A percentile compares a stretch with the other conserved stretches of the same genome.
Conservation (phyloP, 257 asterid genomes). For the Cynanchum wilfordii region DNA sequence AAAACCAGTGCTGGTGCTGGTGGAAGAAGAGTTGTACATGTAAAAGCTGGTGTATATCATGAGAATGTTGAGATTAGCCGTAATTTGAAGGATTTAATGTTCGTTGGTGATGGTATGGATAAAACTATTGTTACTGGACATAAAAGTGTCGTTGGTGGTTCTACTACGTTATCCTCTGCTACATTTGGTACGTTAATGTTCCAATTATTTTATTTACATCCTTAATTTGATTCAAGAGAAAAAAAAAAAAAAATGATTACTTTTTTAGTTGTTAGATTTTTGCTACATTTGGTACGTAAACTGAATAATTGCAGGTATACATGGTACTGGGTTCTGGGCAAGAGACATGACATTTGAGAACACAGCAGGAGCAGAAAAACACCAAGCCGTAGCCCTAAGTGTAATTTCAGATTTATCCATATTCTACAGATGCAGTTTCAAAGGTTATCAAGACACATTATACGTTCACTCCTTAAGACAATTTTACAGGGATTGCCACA, state of each 20-base stretch:
- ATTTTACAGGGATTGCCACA: slow-evolving; percentile 61
- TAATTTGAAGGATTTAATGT: slow-evolving; percentile 44
- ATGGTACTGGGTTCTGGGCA: slow-evolving; percentile 68
- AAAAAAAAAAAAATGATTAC: too few relatives aligned
- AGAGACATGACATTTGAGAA: slow-evolving; percentile 73
- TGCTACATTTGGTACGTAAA: slow-evolving; percentile 62
- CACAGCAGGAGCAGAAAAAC: slow-evolving; percentile 56
- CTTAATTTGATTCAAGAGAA: too few relatives aligned
- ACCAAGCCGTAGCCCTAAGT: slow-evolving; percentile 68
- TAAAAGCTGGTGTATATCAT: slow-evolving; percentile 49
- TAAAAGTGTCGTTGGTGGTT: slow-evolving; percentile 40
- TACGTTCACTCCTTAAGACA: slow-evolving; percentile 51
- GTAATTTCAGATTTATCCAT: slow-evolving; percentile 45
- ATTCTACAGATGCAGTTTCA: slow-evolving; percentile 58
- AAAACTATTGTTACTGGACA: slow-evolving; percentile 51
- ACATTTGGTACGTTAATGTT: slow-evolving; percentile 45
- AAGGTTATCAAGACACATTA: slow-evolving; percentile 72
- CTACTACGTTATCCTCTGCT: slow-evolving; percentile 44
- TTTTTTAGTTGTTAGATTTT: too few relatives aligned
- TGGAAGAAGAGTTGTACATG: slow-evolving; percentile 36
- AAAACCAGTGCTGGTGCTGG: slow-evolving; percentile 8
- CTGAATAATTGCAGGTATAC: slow-evolving; percentile 33
- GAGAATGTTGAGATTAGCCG: slow-evolving; percentile 48
- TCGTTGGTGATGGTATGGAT: slow-evolving; percentile 76
- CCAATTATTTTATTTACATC: too few relatives aligned